Evolutionary conservation across 2,329 filamentous ascomycete genomes (phyloP).

Genomic region (Aureobasidium leucospermi): DNA sequence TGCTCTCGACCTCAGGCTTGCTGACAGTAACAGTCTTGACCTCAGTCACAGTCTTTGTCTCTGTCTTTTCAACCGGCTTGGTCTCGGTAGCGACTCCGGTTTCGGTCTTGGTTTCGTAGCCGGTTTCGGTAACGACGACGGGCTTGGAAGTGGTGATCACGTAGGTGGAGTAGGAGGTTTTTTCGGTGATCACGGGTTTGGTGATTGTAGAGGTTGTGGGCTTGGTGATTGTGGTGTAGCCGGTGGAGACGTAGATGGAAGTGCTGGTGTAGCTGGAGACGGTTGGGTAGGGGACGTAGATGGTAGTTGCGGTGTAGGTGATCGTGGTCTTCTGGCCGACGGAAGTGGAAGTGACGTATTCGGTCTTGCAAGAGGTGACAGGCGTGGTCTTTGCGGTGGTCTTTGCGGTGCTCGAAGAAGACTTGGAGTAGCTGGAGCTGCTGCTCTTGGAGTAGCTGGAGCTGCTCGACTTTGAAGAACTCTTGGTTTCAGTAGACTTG

Average conservation of each 20-base stretch:
- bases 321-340: neutral
- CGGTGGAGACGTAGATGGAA: neutral
- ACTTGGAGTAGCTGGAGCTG: slow-evolving; percentile 2
- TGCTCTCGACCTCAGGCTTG: neutral
- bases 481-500: neutral
- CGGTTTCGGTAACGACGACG: neutral
- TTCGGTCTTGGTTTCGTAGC: neutral
- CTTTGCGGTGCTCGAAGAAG: neutral
- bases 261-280: neutral
- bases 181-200: neutral
- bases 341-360: neutral
- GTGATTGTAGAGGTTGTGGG: neutral
- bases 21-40: slow-evolving; percentile 3
- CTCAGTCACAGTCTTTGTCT: neutral
- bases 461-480: neutral
- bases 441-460: neutral
- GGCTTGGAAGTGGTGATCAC: neutral
- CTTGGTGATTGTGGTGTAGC: neutral
- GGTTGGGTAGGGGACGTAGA: neutral
- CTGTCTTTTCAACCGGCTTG: neutral
- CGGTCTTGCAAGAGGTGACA: slow-evolving; percentile 3
- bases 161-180: neutral
- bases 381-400: neutral
- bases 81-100: neutral
- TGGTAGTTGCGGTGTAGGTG: neutral